These are phyloP conservation scores for Starmera dryadoides DNA, from an alignment of 805 yeast species.

Conservation along the genomic window DNA sequence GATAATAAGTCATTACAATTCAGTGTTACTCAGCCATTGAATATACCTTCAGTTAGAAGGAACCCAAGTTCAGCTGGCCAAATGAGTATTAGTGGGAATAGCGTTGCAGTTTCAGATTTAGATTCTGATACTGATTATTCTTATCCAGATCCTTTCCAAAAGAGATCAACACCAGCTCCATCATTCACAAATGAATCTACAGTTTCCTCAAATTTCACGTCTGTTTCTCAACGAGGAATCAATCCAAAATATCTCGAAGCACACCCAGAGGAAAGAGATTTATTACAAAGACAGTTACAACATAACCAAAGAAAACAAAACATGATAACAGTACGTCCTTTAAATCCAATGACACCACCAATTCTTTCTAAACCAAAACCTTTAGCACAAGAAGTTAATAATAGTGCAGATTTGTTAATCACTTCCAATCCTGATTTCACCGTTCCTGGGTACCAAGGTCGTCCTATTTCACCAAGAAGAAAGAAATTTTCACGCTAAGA, in stretches of 20 bases:
- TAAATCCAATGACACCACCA: constrained; percentile 7
- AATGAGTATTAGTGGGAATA: background rate
- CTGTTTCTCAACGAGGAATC: constrained; percentile 69
- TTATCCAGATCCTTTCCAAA: constrained; percentile 17
- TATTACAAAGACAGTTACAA: constrained; percentile 5
- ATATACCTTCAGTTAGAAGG: too few species aligned
- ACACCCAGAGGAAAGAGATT: constrained; percentile 14
- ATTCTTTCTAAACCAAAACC: background rate
- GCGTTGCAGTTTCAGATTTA: background rate
- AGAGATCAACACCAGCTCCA: constrained; percentile 21
- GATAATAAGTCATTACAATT: constrained; percentile 2
- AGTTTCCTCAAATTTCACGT: constrained; percentile 55
- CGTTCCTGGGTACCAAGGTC: constrained; percentile 4
- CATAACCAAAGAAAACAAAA: too few species aligned
- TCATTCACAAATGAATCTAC: constrained; percentile 24
- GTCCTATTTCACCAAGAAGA: constrained; percentile 1
- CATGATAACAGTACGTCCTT: too few species aligned
- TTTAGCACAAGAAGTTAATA: background rate
- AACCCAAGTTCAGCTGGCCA: too few species aligned
- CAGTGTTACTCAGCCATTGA: too few species aligned
- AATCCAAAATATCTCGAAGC: constrained; percentile 45
- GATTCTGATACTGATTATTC: constrained; percentile 8
- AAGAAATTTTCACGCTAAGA: background rate
- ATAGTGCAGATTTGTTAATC: constrained; percentile 11
- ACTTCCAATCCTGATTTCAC: constrained; percentile 18